phyloP scores from a whole-genome alignment of 2,329 filamentous ascomycete species.

The Fusarium annulatum region DNA sequence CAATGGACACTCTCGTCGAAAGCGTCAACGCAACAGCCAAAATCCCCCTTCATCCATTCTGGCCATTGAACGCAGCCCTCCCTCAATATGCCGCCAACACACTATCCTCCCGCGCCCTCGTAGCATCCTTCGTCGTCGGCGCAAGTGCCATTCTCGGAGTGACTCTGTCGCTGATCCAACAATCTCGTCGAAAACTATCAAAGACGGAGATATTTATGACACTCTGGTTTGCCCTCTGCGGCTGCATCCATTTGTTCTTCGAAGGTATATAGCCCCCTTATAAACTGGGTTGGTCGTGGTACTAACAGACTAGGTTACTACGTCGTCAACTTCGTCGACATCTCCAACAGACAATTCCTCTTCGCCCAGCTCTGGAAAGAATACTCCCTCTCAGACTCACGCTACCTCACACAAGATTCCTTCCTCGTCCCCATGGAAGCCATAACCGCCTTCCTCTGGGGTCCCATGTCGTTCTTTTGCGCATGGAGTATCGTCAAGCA shows the following conservation, averaged over 20 bases:
- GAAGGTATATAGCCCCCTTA: slow-evolving; percentile 47
- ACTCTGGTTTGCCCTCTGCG: slow-evolving; percentile 82
- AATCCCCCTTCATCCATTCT: slow-evolving; percentile 71
- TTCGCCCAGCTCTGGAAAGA: slow-evolving; percentile 69
- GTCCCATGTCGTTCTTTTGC: slow-evolving; percentile 61
- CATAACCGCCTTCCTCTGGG: slow-evolving; percentile 64
- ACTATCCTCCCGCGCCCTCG: slow-evolving; percentile 66
- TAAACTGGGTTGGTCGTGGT: not conserved
- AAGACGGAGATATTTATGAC: slow-evolving; percentile 67
- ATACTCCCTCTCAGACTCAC: slow-evolving; percentile 66
- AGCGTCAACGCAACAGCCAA: slow-evolving; percentile 12
- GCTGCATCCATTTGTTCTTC: slow-evolving; percentile 58
- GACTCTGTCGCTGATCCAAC: slow-evolving; percentile 65
- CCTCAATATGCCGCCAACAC: slow-evolving; percentile 74
- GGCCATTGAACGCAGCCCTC: slow-evolving; percentile 72
- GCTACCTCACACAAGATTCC: slow-evolving; percentile 63
- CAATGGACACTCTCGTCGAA: slow-evolving; percentile 29
- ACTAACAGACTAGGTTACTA: slow-evolving; percentile 57
- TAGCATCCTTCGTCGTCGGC: slow-evolving; percentile 68
- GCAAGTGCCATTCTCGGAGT: slow-evolving; percentile 67
- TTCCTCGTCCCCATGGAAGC: slow-evolving; percentile 68
- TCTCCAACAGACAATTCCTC: slow-evolving; percentile 55
- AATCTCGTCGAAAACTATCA: slow-evolving; percentile 63
- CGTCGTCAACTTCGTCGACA: slow-evolving; percentile 54
- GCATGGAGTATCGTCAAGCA: slow-evolving; percentile 57